Percentiles rank a stretch among this genome's conserved stretches.
phyloP scores from a whole-genome alignment of 176 grass and related monocot genomes.

The Canna indica region DNA sequence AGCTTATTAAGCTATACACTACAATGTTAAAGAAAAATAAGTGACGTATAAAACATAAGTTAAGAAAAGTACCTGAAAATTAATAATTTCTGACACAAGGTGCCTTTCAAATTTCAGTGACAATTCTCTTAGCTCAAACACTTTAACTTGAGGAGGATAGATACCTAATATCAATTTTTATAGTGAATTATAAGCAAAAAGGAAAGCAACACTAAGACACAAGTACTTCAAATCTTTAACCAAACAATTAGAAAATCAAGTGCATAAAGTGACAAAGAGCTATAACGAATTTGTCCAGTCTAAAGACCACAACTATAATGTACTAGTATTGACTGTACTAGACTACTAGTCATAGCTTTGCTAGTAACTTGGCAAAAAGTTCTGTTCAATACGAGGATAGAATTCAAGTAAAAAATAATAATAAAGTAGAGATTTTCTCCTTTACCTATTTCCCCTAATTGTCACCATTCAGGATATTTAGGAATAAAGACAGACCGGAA shows the following conservation, averaged over 20 bases:
- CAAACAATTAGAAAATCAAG: not conserved
- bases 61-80: slow-evolving; percentile 55
- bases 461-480: not conserved
- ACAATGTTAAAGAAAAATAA: not conserved
- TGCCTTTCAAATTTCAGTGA: slow-evolving; percentile 94
- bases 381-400: not conserved
- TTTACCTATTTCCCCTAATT: not conserved
- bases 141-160: slow-evolving; percentile 90
- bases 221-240: not conserved
- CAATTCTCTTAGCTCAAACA: slow-evolving; percentile 74
- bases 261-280: not conserved
- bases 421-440: not conserved
- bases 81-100: slow-evolving; percentile 73
- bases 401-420: not conserved
- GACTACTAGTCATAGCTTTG: not conserved
- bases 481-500: too few relatives aligned
- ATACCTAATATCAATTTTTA: slow-evolving; percentile 45
- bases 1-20: not conserved
- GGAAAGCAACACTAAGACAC: not conserved
- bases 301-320: too few relatives aligned
- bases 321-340: too few relatives aligned
- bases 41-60: not conserved
- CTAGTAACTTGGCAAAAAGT: not conserved
- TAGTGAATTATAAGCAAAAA: not conserved
- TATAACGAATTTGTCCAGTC: not conserved